Percentiles rank a stretch among this genome's conserved stretches.
Evolutionary conservation across 2,329 filamentous ascomycete genomes (phyloP).

Genomic region (Penicillium sp.): DNA sequence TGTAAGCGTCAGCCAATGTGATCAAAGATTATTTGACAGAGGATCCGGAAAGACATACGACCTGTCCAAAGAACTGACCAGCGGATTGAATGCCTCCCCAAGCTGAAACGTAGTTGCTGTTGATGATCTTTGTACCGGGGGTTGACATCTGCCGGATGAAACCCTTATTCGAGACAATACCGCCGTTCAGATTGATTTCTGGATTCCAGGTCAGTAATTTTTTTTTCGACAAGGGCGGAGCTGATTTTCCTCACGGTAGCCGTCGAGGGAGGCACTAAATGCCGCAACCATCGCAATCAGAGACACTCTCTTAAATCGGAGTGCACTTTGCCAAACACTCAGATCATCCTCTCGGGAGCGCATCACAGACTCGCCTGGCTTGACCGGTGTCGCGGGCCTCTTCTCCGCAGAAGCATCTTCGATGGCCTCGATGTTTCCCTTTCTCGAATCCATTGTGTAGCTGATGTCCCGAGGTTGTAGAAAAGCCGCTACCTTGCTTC

Average conservation of each 20-base stretch:
- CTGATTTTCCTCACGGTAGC: conserved; percentile 37
- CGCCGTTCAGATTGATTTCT: conserved; percentile 41
- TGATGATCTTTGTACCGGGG: conserved; percentile 35
- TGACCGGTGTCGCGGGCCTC: neutral
- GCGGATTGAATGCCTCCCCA: conserved; percentile 45
- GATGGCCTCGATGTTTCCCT: neutral
- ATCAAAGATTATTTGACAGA: no score
- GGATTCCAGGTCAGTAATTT: neutral
- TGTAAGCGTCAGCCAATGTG: neutral
- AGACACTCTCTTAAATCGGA: conserved; percentile 38
- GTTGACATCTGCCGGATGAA: conserved; percentile 42
- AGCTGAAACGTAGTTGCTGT: conserved; percentile 39
- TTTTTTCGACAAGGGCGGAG: neutral
- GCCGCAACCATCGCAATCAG: conserved; percentile 44
- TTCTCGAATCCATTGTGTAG: neutral
- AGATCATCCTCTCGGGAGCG: conserved; percentile 42
- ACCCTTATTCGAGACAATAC: conserved; percentile 45
- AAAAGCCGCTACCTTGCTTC: neutral
- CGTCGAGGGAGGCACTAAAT: conserved; percentile 46
- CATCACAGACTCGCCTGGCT: conserved; percentile 24
- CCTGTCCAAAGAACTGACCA: conserved; percentile 43
- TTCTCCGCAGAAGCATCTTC: neutral
- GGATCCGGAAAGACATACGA: conserved; percentile 27
- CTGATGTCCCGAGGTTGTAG: neutral
- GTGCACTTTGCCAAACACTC: conserved; percentile 41